A percentile compares a stretch with the other conserved stretches of the same genome.
Conservation (phyloP, 2,329 filamentous ascomycete genomes). For the Sporothrix euskadiensis region DNA sequence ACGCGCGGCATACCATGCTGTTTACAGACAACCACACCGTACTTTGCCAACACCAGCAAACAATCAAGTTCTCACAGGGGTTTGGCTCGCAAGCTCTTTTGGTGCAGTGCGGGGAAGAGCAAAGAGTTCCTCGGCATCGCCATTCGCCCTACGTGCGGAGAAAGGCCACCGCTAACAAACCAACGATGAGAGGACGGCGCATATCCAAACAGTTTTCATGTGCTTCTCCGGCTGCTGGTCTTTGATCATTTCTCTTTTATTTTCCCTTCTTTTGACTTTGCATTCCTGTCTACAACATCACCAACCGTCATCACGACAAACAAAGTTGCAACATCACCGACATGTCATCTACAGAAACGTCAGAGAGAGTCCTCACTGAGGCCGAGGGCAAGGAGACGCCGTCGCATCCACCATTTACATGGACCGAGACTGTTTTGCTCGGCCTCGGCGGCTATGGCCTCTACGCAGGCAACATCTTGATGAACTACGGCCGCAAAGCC, state of each 20-base stretch:
- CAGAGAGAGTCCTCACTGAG: neutral
- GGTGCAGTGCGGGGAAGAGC: neutral
- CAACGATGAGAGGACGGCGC: neutral
- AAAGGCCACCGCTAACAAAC: neutral
- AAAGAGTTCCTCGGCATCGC: neutral
- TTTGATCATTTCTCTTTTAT: neutral
- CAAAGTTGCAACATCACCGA: neutral
- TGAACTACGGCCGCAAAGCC: neutral
- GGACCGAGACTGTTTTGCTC: neutral
- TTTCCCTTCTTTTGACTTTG: neutral
- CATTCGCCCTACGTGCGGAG: neutral
- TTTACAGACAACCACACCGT: neutral
- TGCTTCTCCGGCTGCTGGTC: neutral
- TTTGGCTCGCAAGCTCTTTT: neutral
- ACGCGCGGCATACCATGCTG: neutral
- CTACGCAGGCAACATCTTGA: slow-evolving; percentile 20
- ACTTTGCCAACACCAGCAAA: neutral
- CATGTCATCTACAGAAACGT: neutral
- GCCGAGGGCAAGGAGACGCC: neutral
- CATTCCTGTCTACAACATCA: neutral
- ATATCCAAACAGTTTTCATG: neutral
- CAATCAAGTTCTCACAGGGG: neutral
- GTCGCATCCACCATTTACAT: slow-evolving; percentile 21
- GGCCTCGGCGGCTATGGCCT: slow-evolving; percentile 25
- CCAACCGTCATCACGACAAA: neutral